Percentiles rank a stretch among this genome's conserved stretches.
phyloP scores from a whole-genome alignment of 129 eudicot genomes.

The Escallonia rubra region DNA sequence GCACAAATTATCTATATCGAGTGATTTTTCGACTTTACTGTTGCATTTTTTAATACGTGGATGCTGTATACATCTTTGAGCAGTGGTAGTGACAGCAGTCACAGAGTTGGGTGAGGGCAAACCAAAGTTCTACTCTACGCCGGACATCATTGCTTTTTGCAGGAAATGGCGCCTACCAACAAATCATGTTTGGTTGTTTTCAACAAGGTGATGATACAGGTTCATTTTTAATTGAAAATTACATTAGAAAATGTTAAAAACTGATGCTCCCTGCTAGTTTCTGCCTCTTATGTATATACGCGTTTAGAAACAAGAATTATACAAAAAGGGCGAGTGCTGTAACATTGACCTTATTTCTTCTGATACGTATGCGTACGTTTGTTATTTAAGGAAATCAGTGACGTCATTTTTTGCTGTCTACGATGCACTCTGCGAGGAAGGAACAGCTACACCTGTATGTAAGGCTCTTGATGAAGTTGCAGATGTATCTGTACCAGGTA shows the following conservation, averaged over 20 bases:
- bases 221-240: not conserved
- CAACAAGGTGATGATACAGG: conserved; percentile 64
- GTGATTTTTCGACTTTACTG: too few relatives aligned
- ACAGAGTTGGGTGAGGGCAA: conserved; percentile 89
- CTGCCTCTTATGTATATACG: not conserved
- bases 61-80: not conserved
- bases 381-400: conserved; percentile 65
- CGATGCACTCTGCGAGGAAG: conserved; percentile 95
- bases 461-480: conserved; percentile 93
- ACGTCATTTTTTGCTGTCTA: conserved; percentile 83
- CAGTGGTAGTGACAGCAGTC: conserved; percentile 95
- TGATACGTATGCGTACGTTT: conserved; percentile 8
- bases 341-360: conserved; percentile 2
- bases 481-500: conserved; percentile 87
- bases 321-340: not conserved
- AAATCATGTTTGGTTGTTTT: conserved; percentile 93
- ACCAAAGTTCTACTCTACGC: conserved; percentile 94
- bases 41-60: too few relatives aligned
- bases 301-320: too few relatives aligned
- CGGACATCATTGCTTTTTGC: conserved; percentile 86
- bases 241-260: not conserved
- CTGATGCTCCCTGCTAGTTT: not conserved
- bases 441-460: conserved; percentile 92
- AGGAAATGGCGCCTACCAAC: conserved; percentile 97
- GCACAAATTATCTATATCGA: too few relatives aligned